Evolutionary conservation across 768 basidiomycete species (phyloP).

Genomic region (Chlorophyllum brunneum): DNA sequence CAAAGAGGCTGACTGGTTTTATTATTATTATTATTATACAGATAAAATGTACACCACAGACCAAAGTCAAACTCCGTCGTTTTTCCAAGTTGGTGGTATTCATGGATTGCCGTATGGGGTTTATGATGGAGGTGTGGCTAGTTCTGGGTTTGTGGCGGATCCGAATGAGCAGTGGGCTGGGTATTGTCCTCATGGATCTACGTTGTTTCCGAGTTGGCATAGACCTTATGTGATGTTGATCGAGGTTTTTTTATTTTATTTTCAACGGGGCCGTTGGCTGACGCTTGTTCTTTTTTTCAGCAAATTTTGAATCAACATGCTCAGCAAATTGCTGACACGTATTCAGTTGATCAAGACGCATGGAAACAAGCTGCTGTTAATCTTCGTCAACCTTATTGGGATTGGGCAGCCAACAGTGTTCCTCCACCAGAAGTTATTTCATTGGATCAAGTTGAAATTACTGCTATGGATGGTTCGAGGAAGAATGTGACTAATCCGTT

Average conservation of each 20-base stretch:
- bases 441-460: constrained; percentile 23
- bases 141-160: constrained; percentile 17
- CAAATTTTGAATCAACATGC: constrained; percentile 44
- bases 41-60: constrained; percentile 25
- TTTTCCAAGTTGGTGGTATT: constrained; percentile 45
- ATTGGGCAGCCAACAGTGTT: constrained; percentile 39
- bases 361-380: constrained; percentile 30
- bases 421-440: constrained; percentile 36
- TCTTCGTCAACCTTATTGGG: constrained; percentile 46
- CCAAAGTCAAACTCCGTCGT: constrained; percentile 32
- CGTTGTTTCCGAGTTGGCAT: constrained; percentile 55
- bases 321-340: constrained; percentile 35
- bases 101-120: constrained; percentile 45
- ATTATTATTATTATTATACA: constrained; percentile 9
- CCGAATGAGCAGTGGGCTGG: constrained; percentile 33
- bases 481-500: constrained; percentile 28
- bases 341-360: constrained; percentile 24
- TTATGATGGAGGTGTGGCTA: constrained; percentile 37
- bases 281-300: constrained; percentile 21
- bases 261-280: not conserved
- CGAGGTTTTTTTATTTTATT: constrained; percentile 32
- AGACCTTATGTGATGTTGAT: constrained; percentile 47
- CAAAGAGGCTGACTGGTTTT: too few species aligned
- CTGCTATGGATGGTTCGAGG: constrained; percentile 22
- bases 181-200: constrained; percentile 53